These are phyloP conservation scores for Hypoxylon sp. DNA, from an alignment of 2,329 filamentous ascomycete genomes.

Conservation along the genomic window DNA sequence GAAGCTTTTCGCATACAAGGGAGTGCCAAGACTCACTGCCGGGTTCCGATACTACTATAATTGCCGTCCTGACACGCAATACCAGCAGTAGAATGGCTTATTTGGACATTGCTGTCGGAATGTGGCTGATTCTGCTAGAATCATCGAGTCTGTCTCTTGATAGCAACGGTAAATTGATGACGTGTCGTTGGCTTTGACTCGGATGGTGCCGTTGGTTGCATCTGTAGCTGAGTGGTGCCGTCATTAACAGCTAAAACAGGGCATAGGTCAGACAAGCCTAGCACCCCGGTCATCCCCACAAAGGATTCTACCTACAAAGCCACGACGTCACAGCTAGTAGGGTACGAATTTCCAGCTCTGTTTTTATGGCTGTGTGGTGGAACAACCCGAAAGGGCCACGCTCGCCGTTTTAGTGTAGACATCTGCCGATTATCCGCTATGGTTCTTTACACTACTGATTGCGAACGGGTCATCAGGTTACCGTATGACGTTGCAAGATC, in stretches of 20 bases:
- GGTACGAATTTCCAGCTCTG: constrained; percentile 47
- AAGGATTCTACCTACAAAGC: constrained; percentile 37
- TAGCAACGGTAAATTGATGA: constrained; percentile 38
- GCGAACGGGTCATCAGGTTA: constrained; percentile 29
- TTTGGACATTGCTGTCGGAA: constrained; percentile 9
- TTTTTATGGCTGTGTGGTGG: constrained; percentile 49
- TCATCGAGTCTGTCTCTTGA: constrained; percentile 1
- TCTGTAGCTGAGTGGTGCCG: constrained; percentile 35
- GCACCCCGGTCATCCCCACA: constrained; percentile 36
- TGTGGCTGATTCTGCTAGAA: constrained; percentile 23
- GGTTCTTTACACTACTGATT: constrained; percentile 15
- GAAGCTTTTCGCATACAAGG: constrained; percentile 9
- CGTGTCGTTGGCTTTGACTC: constrained; percentile 48
- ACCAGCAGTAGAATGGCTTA: constrained; percentile 5
- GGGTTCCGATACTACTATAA: constrained; percentile 3
- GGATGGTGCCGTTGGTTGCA: constrained; percentile 29
- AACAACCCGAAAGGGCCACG: constrained; percentile 24
- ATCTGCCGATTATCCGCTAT: constrained; percentile 41
- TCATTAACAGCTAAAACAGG: constrained; percentile 43
- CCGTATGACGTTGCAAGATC: constrained; percentile 45
- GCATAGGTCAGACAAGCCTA: constrained; percentile 31
- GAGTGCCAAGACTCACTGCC: constrained; percentile 27
- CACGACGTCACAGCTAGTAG: constrained; percentile 50
- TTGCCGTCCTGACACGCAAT: not conserved
- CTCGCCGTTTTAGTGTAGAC: constrained; percentile 17